Evolutionary conservation across 108 stramenopile species (phyloP).

Genomic region (Asterionellopsis glacialis): DNA sequence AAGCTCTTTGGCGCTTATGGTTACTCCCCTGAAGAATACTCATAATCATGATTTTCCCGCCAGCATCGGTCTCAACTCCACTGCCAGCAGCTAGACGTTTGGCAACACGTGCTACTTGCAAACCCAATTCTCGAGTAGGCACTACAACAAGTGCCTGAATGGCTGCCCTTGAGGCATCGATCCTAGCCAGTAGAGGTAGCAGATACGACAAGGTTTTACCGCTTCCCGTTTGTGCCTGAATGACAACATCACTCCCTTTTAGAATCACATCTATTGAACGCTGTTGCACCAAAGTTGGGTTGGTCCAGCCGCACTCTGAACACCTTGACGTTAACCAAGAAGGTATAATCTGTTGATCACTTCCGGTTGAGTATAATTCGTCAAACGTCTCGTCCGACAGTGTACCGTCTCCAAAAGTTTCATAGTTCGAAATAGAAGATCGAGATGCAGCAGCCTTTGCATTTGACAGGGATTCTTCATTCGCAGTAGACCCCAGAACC

Average conservation of each 20-base stretch:
- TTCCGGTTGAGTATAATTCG: slow-evolving; percentile 37
- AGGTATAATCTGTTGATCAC: slow-evolving; percentile 27
- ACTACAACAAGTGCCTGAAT: slow-evolving; percentile 85
- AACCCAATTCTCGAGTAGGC: slow-evolving; percentile 92
- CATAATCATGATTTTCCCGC: slow-evolving; percentile 82
- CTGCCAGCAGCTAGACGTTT: slow-evolving; percentile 42
- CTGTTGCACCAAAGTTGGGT: slow-evolving; percentile 68
- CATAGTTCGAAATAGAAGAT: slow-evolving; percentile 12
- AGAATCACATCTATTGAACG: slow-evolving; percentile 48
- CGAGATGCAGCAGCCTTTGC: neutral
- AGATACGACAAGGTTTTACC: slow-evolving; percentile 81
- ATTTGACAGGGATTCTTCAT: too few relatives aligned
- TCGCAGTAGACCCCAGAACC: too few relatives aligned
- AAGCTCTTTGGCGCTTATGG: slow-evolving; percentile 75
- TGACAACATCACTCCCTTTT: slow-evolving; percentile 49
- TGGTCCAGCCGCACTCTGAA: slow-evolving; percentile 38
- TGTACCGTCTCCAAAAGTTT: slow-evolving; percentile 34
- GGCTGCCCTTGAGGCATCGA: slow-evolving; percentile 42
- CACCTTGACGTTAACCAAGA: slow-evolving; percentile 60
- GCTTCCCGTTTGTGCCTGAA: slow-evolving; percentile 81
- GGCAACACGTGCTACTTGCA: slow-evolving; percentile 82
- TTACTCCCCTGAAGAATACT: slow-evolving; percentile 85
- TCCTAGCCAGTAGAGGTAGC: slow-evolving; percentile 48
- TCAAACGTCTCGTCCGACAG: slow-evolving; percentile 45
- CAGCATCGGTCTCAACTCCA: neutral